Evolutionary conservation across 139 green algal genomes (phyloP).

Genomic region (Tetraselmis chui): DNA sequence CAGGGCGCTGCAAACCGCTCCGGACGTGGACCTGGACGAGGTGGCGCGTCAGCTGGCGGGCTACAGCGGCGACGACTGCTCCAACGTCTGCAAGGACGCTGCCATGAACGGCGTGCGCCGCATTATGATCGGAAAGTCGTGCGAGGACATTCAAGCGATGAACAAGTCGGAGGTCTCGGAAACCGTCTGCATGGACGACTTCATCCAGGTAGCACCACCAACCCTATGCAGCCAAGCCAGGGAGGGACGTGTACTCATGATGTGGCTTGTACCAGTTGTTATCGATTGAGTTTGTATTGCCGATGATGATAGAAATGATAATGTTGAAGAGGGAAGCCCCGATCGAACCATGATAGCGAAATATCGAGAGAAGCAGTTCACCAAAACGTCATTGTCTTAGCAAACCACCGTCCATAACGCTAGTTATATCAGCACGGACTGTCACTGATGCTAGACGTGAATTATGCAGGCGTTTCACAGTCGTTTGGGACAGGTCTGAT

Average conservation of each 20-base stretch:
- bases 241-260: too few species aligned
- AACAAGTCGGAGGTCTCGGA: background rate
- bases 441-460: too few species aligned
- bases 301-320: slow-evolving; percentile 9
- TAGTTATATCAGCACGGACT: slow-evolving; percentile 64
- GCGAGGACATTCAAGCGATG: slow-evolving; percentile 54
- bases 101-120: slow-evolving; percentile 85
- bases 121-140: slow-evolving; percentile 66
- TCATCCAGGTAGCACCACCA: too few species aligned
- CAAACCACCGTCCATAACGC: slow-evolving; percentile 74
- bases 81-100: slow-evolving; percentile 84
- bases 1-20: slow-evolving; percentile 22
- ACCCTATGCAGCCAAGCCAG: too few species aligned
- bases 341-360: too few species aligned
- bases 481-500: slow-evolving; percentile 14
- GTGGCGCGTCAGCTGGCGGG: slow-evolving; percentile 70
- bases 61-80: slow-evolving; percentile 87
- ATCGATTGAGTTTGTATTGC: background rate
- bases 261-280: background rate
- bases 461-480: slow-evolving; percentile 68
- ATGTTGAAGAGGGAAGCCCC: too few species aligned
- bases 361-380: slow-evolving; percentile 71
- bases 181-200: background rate
- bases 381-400: slow-evolving; percentile 69
- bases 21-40: slow-evolving; percentile 46